Percentiles rank a stretch among this genome's conserved stretches.
Conservation (phyloP, 2,329 filamentous ascomycete genomes). For the Malbranchea cinnamomea region DNA sequence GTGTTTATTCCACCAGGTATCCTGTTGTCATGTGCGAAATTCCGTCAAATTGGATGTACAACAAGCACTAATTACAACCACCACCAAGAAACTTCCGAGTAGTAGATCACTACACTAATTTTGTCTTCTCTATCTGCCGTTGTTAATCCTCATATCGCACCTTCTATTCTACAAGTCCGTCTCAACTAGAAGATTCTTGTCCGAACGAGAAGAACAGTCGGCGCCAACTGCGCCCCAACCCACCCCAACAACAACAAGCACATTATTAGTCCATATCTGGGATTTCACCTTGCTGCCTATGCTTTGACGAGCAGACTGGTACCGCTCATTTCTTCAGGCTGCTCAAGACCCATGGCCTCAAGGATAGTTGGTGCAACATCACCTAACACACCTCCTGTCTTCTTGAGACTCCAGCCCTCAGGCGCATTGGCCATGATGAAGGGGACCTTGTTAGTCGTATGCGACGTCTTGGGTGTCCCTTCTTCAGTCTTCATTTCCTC, state of each 20-base stretch:
- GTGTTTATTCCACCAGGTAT: too few species aligned
- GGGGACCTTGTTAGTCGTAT: conserved; percentile 95
- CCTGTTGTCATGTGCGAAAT: too few species aligned
- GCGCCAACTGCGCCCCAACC: background rate
- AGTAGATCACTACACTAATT: too few species aligned
- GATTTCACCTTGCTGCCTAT: conserved; percentile 14
- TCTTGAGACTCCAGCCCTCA: conserved; percentile 71
- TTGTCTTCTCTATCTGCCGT: too few species aligned
- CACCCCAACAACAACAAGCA: background rate
- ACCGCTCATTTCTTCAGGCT: conserved; percentile 88
- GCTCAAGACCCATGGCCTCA: conserved; percentile 74
- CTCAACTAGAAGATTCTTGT: too few species aligned
- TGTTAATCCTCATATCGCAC: too few species aligned
- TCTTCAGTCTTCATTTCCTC: conserved; percentile 98
- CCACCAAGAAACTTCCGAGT: too few species aligned
- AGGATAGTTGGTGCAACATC: conserved; percentile 94
- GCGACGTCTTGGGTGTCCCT: conserved; percentile 92
- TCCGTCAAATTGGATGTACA: too few species aligned
- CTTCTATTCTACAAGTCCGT: too few species aligned
- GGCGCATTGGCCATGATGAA: conserved; percentile 98
- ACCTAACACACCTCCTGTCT: conserved; percentile 76
- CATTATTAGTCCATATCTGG: conserved; percentile 1
- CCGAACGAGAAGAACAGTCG: too few species aligned
- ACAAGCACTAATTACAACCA: too few species aligned
- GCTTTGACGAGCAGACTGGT: conserved; percentile 64